These are phyloP conservation scores for Saccharomycopsis hybrid DNA, from an alignment of 1,139 yeast genomes.

Conservation along the genomic window DNA sequence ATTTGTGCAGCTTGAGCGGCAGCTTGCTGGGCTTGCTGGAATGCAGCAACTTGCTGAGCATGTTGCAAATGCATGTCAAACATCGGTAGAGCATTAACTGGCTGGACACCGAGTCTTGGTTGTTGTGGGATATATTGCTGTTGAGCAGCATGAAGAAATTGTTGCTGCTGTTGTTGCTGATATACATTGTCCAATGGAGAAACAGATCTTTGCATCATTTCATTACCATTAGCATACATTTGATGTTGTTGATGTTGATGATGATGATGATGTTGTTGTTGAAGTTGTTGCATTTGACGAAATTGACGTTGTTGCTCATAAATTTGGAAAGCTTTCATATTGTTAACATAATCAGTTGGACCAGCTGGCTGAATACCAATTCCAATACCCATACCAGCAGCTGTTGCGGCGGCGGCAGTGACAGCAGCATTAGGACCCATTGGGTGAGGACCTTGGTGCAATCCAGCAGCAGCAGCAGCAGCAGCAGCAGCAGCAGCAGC, in stretches of 20 bases:
- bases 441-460: too few species aligned
- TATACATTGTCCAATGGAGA: constrained; percentile 19
- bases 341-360: neutral
- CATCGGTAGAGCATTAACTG: constrained; percentile 12
- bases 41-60: constrained; percentile 11
- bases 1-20: constrained; percentile 9
- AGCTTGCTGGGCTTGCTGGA: constrained; percentile 16
- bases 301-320: constrained; percentile 16
- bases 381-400: constrained; percentile 2
- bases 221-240: neutral
- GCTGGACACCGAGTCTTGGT: constrained; percentile 12
- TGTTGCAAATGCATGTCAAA: constrained; percentile 16
- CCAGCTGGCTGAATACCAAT: constrained; percentile 4
- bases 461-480: too few species aligned
- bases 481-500: neutral
- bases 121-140: constrained; percentile 14
- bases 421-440: too few species aligned
- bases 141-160: too few species aligned
- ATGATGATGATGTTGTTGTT: constrained; percentile 13
- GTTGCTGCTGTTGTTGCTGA: constrained; percentile 14
- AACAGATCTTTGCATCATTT: constrained; percentile 18
- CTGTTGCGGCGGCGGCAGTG: too few species aligned
- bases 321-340: constrained; percentile 12
- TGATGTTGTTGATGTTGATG: constrained; percentile 9
- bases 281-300: constrained; percentile 13